phyloP scores from a whole-genome alignment of 1,139 yeast species.

The Ogataea hybrid region DNA sequence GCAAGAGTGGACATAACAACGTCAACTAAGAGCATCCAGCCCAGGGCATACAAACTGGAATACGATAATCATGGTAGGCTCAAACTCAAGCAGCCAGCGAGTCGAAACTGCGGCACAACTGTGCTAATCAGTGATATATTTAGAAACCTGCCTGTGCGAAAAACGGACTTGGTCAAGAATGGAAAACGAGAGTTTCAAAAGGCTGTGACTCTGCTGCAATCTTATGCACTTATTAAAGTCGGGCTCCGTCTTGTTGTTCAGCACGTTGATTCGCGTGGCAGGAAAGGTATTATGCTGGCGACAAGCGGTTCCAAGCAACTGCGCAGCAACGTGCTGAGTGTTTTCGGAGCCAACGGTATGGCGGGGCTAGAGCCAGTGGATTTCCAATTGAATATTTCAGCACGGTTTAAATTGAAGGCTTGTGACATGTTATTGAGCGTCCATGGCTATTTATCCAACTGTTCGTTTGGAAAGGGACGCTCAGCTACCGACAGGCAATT shows the following conservation, averaged over 20 bases:
- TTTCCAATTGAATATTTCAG: slow-evolving; percentile 28
- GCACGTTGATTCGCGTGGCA: slow-evolving; percentile 49
- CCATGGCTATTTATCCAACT: slow-evolving; percentile 67
- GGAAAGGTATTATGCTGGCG: slow-evolving; percentile 47
- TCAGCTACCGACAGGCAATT: slow-evolving; percentile 72
- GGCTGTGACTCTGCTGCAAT: slow-evolving; percentile 59
- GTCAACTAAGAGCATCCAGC: slow-evolving; percentile 47
- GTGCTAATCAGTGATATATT: slow-evolving; percentile 54
- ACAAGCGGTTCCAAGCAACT: slow-evolving; percentile 48
- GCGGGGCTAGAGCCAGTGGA: slow-evolving; percentile 54
- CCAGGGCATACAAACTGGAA: slow-evolving; percentile 54
- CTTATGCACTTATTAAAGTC: slow-evolving; percentile 62
- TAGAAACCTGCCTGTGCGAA: slow-evolving; percentile 67
- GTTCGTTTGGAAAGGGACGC: slow-evolving; percentile 76
- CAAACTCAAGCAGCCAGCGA: slow-evolving; percentile 36
- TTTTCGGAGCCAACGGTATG: slow-evolving; percentile 68
- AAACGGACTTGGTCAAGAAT: slow-evolving; percentile 68
- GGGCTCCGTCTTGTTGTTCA: slow-evolving; percentile 57
- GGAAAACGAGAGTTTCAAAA: slow-evolving; percentile 69
- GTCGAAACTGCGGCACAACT: slow-evolving; percentile 62
- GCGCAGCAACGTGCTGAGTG: slow-evolving; percentile 56
- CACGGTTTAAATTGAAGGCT: slow-evolving; percentile 17
- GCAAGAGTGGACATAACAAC: slow-evolving; percentile 52
- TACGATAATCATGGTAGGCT: slow-evolving; percentile 57
- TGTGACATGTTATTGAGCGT: slow-evolving; percentile 36